Conservation (phyloP, 2,329 filamentous ascomycete species). For the Fusarium sp. region DNA sequence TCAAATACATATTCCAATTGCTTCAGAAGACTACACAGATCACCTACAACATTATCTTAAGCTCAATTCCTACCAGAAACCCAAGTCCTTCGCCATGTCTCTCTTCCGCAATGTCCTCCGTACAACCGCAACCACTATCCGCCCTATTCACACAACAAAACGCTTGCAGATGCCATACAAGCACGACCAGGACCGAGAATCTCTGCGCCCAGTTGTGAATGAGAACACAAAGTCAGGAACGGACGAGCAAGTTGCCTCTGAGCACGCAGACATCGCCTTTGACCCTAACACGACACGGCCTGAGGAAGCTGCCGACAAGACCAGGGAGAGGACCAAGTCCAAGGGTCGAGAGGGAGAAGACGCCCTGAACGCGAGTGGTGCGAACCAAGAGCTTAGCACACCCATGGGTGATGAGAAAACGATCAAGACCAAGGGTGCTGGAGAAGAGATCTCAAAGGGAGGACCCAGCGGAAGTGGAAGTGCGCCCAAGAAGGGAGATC, state of each 20-base stretch:
- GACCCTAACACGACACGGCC: constrained; percentile 74
- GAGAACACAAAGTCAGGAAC: constrained; percentile 77
- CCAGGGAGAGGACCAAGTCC: constrained; percentile 52
- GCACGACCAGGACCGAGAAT: constrained; percentile 66
- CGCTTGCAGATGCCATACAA: constrained; percentile 55
- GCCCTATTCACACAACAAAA: constrained; percentile 49
- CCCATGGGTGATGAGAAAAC: constrained; percentile 51
- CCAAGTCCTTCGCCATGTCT: constrained; percentile 24
- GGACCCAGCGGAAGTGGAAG: constrained; percentile 48
- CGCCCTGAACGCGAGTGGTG: constrained; percentile 56
- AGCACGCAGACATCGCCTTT: constrained; percentile 72
- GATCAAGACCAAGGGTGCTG: constrained; percentile 47
- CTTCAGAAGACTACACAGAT: neutral
- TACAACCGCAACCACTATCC: constrained; percentile 30
- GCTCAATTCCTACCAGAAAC: neutral
- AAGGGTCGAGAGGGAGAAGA: constrained; percentile 35
- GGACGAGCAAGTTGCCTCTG: constrained; percentile 67
- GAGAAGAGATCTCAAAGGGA: constrained; percentile 49
- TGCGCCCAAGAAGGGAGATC: constrained; percentile 45
- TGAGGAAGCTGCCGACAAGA: constrained; percentile 67
- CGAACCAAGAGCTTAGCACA: constrained; percentile 57
- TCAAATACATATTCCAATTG: constrained; percentile 13
- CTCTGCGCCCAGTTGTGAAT: constrained; percentile 70
- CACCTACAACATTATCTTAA: neutral
- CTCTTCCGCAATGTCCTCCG: constrained; percentile 35